These are phyloP conservation scores for Sugiyamaella smithiae DNA, from an alignment of 805 yeast species.

Conservation along the genomic window DNA sequence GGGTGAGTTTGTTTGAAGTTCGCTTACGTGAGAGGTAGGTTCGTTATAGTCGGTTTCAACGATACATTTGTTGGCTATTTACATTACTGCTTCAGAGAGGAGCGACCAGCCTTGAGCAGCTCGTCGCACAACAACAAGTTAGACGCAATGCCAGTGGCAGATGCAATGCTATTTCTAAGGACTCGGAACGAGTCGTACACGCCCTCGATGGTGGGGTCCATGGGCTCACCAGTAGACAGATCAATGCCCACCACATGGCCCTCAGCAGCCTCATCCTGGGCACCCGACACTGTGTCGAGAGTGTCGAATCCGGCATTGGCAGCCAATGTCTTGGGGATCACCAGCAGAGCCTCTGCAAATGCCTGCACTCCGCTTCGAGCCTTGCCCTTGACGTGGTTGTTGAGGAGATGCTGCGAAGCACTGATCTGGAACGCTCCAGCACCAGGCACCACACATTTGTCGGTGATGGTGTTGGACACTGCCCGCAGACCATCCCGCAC, in stretches of 20 bases:
- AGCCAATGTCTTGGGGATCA: slow-evolving; percentile 89
- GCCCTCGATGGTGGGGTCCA: slow-evolving; percentile 93
- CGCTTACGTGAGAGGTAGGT: too few relatives aligned
- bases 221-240: slow-evolving; percentile 86
- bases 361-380: slow-evolving; percentile 88
- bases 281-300: slow-evolving; percentile 79
- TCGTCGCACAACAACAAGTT: slow-evolving; percentile 93
- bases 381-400: slow-evolving; percentile 70
- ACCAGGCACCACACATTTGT: slow-evolving; percentile 85
- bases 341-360: slow-evolving; percentile 85
- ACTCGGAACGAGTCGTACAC: slow-evolving; percentile 97
- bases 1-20: too few relatives aligned
- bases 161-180: slow-evolving; percentile 83
- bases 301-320: slow-evolving; percentile 93
- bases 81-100: slow-evolving; percentile 65
- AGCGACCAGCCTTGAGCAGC: slow-evolving; percentile 92
- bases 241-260: slow-evolving; percentile 89
- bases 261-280: slow-evolving; percentile 83
- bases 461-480: slow-evolving; percentile 86
- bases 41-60: too few relatives aligned
- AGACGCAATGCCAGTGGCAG: slow-evolving; percentile 93
- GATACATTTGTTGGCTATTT: too few relatives aligned
- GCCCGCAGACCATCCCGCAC: slow-evolving; percentile 96
- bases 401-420: slow-evolving; percentile 64
- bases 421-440: slow-evolving; percentile 95